Evolutionary conservation across 2,329 filamentous ascomycete species (phyloP), one percentile per base, ranked within the genome.

Genomic region (Sphaerostilbella broomeana): DNA sequence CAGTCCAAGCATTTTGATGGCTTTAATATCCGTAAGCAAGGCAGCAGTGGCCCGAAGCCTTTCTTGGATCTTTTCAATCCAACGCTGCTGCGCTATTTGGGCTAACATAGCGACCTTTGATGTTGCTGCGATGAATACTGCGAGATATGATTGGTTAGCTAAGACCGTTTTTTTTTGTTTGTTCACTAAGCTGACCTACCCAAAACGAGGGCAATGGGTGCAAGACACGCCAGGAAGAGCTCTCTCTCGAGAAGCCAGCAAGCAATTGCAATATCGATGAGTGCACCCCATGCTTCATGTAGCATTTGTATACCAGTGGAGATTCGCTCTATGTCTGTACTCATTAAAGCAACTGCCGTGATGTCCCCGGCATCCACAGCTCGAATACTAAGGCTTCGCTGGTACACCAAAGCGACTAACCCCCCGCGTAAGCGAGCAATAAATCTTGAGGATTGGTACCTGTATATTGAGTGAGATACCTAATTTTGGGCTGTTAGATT

Each of bases 11-110:
- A 70, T 69, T 48, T 69, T 70, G 16, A 70, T 56, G 18, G 63
- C 59, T 44, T 68, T 67, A 55, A 71, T 68, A 3, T 64, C 60
- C n/a, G 55, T 55, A 0, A 71, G 57, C 52, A 67, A 59, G 4
- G 53, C 54, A 1, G 59, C 53, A 0, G 67, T 70, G 4, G 62
- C 54, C 5, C 59, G 55, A 4, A 70, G 59, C 5, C 68, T 62
- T 26, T 60, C 54, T 48, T 71, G 61, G 10, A 70, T 64, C 18
- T 55, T 60, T 33, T 64, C 60, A 22, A 67, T 61, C 68, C 67
- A 70, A 1, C 52, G 47, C 49, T 44, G 58, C 45, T 52, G 57
- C 21, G 47, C 59, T 10, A 20, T 18, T 40, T 51, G 27, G 2
- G 45, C 30, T 6, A 26, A 34, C 4, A 31, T 20, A 16, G 45